Conservation (phyloP, 1,284 basidiomycete species). For the Papiliotrema flavescens region DNA sequence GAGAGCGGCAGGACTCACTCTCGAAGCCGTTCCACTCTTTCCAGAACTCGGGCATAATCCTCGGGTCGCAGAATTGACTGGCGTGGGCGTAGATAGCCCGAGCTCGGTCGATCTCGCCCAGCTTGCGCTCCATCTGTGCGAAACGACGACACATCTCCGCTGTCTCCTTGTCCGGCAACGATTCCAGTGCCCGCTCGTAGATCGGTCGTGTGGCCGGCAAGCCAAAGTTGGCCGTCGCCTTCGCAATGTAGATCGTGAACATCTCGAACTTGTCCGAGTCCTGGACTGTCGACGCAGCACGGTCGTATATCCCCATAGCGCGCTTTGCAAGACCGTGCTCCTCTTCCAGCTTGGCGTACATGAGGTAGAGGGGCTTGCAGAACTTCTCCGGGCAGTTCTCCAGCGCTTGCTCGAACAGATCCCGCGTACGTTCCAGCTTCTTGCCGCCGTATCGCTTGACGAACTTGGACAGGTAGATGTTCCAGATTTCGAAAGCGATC, state of each 20-base stretch:
- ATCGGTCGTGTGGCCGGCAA: conserved; percentile 93
- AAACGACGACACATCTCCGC: conserved; percentile 98
- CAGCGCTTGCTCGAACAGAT: conserved; percentile 95
- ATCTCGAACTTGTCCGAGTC: conserved; percentile 97
- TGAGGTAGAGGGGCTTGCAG: conserved; percentile 89
- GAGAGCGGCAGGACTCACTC: conserved; percentile 47
- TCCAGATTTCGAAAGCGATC: conserved; percentile 98
- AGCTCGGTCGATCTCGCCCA: conserved; percentile 97
- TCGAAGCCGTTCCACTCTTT: conserved; percentile 95
- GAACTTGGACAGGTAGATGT: conserved; percentile 97
- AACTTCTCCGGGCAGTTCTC: conserved; percentile 94
- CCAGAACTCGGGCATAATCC: conserved; percentile 89
- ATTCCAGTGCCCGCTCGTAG: conserved; percentile 93
- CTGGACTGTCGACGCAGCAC: conserved; percentile 79
- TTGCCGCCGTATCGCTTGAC: conserved; percentile 91
- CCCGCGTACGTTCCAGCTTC: conserved; percentile 90
- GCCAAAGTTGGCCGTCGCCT: conserved; percentile 92
- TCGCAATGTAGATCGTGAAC: conserved; percentile 96
- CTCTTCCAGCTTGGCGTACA: conserved; percentile 94
- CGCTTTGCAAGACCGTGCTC: conserved; percentile 92
- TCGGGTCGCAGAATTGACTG: conserved; percentile 96
- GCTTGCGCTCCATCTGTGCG: conserved; percentile 91
- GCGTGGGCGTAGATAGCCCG: conserved; percentile 95
- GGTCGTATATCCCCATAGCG: conserved; percentile 93
- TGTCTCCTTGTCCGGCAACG: conserved; percentile 86